Base-by-base conservation (phyloP, 352 stramenopile species). In the Elongisporangium senticosum region DNA sequence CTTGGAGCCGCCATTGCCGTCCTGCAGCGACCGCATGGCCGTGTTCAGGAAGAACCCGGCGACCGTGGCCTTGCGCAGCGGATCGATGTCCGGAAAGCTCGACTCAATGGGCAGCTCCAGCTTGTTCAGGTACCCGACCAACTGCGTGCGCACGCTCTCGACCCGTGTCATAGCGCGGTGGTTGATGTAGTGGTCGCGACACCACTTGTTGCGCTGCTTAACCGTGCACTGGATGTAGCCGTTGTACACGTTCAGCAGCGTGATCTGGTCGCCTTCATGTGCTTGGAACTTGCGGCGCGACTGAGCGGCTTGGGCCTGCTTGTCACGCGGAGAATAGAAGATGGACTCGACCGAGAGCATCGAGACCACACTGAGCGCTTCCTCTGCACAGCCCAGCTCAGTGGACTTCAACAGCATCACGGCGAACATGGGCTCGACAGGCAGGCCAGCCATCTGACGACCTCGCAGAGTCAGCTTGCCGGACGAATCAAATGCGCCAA, bases 261-360 rank as follows among this genome's bases (percentile, higher is more conserved):
- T 93, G 68, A 95, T 79, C 56, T 95, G 86, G 60, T 95, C 86
- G 24, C 86, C 86, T 69, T 95, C 83, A 52, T 77, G 83, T n/a
- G 83, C 83, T 13, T 90, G 64, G 58, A 95, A 93, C 39, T 83
- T 77, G 15, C 81, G 83, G 15, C 85, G 79, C 1, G 83, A 93
- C 58, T 91, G 79, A 24, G 86, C 86, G 0, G 86, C 86, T 53
- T 92, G 79, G 8, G 80, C 79, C 56, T 95, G 93, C 74, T 90
- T 89, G 68, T 95, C 83, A 0, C 79, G 71, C 40, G 86, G 86
- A 23, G 82, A 92, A 58, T 89, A 95, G 64, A 96, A 96, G 50
- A 96, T 91, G 11, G 81, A 91, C 62, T 97, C 89, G 17, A 96
- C 86, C 22, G 79, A 93, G 22, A 96, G 71, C 89, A 97, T 97